Base-by-base conservation (phyloP, 179 eudicot species). In the Patellifolia procumbens region DNA sequence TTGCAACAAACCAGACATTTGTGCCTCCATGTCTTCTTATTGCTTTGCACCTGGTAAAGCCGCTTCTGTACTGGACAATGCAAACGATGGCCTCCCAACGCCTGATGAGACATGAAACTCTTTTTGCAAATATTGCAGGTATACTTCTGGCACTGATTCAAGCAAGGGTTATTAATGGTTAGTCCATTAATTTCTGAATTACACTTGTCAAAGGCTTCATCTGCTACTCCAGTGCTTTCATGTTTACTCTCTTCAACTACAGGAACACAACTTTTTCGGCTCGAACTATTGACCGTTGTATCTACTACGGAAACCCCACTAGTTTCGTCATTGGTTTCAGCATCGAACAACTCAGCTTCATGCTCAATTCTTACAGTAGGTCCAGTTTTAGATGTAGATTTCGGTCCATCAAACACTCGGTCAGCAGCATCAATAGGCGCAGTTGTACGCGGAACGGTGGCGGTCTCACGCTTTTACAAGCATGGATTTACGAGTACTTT, bases 11-110 rank as follows among this genome's bases (percentile, higher is more conserved):
- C 52, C 51, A 49, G 24, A 79, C 85, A 82, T 29, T 24, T 67
- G 69, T 48, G 53, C 61, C 11, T 75, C 55, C 55, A 34, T 24
- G n/a, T 75, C 82, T 82, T 82, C 22, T 51, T 74, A 39, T 12
- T 73, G 15, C n/a, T 6, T 16, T 73, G 26, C 35, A 42, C 1
- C 28, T 31, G 56, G n/a, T n/a, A 32, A 34, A 42, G 48, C 68
- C 70, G 75, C 51, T 26, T 53, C 34, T 53, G 34, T 70, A 17
- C 28, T 9, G 69, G 77, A 52, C 80, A 82, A 17, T 79, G 79
- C 32, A 75, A 3, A 35, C 73, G 68, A 65, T 74, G 82, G 31
- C 82, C 82, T 69, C 78, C 78, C 46, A 81, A 77, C 29, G 81
- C 53, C 53, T 74, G 67, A 78, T 56, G 45, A 49, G 84, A 77